These are phyloP conservation scores for Tetrahymena borealis DNA, from an alignment of 73 alveolate genomes.

Conservation along the genomic window DNA sequence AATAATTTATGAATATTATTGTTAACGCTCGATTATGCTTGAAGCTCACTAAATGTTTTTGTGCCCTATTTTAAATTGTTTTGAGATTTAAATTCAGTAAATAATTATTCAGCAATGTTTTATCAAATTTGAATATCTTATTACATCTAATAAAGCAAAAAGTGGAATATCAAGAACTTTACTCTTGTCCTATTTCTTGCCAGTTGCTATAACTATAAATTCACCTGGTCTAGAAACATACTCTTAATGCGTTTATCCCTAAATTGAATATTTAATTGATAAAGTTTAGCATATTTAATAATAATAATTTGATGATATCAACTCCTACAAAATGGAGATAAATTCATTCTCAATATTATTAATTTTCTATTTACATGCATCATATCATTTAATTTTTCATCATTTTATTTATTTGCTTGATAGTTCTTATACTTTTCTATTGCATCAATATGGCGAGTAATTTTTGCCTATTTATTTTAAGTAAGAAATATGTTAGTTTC, in stretches of 20 bases:
- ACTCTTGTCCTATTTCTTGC: neutral
- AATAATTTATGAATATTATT: neutral
- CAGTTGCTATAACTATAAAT: neutral
- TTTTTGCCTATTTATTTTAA: neutral
- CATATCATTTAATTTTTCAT: neutral
- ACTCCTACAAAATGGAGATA: neutral
- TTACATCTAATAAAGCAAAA: neutral
- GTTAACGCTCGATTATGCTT: neutral
- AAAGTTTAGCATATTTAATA: too few species aligned
- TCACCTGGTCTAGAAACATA: neutral
- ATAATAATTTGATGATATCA: neutral
- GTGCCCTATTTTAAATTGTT: neutral
- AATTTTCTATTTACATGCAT: neutral
- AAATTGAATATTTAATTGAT: too few species aligned
- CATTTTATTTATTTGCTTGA: neutral
- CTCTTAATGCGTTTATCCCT: conserved; percentile 3
- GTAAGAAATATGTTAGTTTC: too few species aligned
- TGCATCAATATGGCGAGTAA: neutral
- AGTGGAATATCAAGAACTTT: neutral
- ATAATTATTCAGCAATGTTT: neutral
- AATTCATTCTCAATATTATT: too few species aligned
- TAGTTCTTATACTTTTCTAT: neutral
- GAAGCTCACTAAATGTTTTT: neutral
- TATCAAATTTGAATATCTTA: neutral
- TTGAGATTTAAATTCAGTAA: neutral